phyloP scores from a whole-genome alignment of 106 monocot species.

The Apostasia shenzhenica region DNA sequence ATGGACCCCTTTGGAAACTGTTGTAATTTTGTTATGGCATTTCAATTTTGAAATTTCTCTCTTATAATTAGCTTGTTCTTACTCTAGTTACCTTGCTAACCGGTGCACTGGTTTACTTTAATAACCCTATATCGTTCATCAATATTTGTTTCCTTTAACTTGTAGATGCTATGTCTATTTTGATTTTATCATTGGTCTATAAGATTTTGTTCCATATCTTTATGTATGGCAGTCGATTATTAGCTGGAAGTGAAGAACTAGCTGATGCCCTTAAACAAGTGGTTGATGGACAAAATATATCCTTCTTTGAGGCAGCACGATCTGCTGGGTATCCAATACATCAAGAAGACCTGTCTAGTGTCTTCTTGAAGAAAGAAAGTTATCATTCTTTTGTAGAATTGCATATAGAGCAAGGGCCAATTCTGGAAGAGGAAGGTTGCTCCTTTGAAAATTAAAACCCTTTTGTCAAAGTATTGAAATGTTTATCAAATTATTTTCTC shows the following conservation, averaged over 20 bases:
- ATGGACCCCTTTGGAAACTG: not conserved
- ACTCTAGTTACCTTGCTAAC: not conserved
- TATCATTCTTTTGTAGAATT: constrained; percentile 92
- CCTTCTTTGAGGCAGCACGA: constrained; percentile 80
- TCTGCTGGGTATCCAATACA: constrained; percentile 61
- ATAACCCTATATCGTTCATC: not conserved
- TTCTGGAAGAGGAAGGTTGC: constrained; percentile 90
- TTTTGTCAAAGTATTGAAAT: not conserved
- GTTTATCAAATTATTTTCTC: not conserved
- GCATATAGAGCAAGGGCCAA: constrained; percentile 98
- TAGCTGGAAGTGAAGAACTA: constrained; percentile 63
- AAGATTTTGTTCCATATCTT: constrained; percentile 2
- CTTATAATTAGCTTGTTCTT: not conserved
- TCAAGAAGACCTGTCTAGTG: constrained; percentile 47
- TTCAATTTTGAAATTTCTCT: not conserved
- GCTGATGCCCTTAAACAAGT: constrained; percentile 46
- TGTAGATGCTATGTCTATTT: not conserved
- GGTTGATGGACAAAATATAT: constrained; percentile 72
- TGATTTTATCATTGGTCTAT: not conserved
- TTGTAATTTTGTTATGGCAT: not conserved
- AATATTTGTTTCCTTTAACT: not conserved
- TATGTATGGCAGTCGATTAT: constrained; percentile 66
- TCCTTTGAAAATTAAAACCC: constrained; percentile 5
- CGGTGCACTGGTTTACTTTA: not conserved
- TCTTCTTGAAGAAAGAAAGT: constrained; percentile 63